phyloP scores from a whole-genome alignment of 768 basidiomycete genomes.

The Suillus occidentalis region DNA sequence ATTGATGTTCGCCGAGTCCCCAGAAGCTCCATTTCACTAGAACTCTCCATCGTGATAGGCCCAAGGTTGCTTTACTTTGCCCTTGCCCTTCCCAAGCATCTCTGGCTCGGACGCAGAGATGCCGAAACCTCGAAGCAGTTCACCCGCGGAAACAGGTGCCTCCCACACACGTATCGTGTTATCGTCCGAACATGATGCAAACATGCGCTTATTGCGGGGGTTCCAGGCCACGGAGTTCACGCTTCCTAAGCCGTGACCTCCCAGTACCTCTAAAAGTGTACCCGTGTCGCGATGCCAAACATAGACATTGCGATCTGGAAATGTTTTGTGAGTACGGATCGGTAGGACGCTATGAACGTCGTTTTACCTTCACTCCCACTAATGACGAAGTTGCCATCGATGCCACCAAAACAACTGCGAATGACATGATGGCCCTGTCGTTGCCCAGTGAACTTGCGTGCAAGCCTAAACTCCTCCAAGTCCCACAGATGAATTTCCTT shows the following conservation, averaged over 20 bases:
- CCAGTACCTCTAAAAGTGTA: constrained; percentile 78
- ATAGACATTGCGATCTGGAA: constrained; percentile 86
- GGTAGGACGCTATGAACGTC: not conserved
- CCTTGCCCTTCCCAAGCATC: constrained; percentile 60
- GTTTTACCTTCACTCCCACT: constrained; percentile 91
- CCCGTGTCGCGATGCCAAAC: constrained; percentile 93
- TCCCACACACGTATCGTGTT: constrained; percentile 90
- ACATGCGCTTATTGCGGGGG: constrained; percentile 83
- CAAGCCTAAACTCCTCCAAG: constrained; percentile 63
- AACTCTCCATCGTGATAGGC: constrained; percentile 20
- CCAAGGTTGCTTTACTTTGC: constrained; percentile 54
- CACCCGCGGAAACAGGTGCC: constrained; percentile 24
- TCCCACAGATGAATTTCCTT: constrained; percentile 93
- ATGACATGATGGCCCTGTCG: constrained; percentile 83
- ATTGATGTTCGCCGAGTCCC: constrained; percentile 4
- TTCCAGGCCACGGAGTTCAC: constrained; percentile 99
- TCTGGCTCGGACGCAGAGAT: constrained; percentile 21
- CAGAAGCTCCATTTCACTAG: not conserved
- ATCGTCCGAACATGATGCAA: constrained; percentile 97
- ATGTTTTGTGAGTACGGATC: constrained; percentile 13
- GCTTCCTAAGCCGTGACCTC: constrained; percentile 84
- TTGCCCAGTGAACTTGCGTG: constrained; percentile 85
- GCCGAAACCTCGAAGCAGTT: constrained; percentile 18
- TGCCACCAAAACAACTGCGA: constrained; percentile 91
- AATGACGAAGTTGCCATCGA: constrained; percentile 83